Evolutionary conservation across 2,329 filamentous ascomycete species (phyloP).

Genomic region (Ophiostoma pallidulum): DNA sequence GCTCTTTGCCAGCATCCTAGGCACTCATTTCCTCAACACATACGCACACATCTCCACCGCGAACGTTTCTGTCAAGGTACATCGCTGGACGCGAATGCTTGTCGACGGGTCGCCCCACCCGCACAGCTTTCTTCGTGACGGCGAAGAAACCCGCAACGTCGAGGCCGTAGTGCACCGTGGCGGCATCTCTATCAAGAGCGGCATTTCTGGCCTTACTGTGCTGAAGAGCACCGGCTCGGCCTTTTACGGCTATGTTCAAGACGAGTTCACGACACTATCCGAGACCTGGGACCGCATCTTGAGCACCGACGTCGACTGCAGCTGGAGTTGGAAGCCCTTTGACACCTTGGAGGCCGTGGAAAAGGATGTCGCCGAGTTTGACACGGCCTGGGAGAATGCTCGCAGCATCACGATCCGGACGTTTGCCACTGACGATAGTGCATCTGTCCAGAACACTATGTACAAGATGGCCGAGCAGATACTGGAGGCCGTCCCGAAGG

Average conservation of each 20-base stretch:
- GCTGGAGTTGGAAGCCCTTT: constrained; percentile 78
- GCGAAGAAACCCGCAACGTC: constrained; percentile 77
- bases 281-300: constrained; percentile 95
- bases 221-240: constrained; percentile 95
- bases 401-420: constrained; percentile 78
- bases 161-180: constrained; percentile 60
- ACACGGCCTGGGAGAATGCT: constrained; percentile 69
- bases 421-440: constrained; percentile 83
- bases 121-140: constrained; percentile 88
- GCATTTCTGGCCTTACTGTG: constrained; percentile 73
- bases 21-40: constrained; percentile 76
- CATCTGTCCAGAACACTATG: constrained; percentile 95
- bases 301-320: constrained; percentile 81
- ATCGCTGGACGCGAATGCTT: constrained; percentile 85
- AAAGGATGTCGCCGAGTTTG: constrained; percentile 56
- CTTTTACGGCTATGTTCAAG: constrained; percentile 87
- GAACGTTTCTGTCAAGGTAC: constrained; percentile 70
- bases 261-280: constrained; percentile 83
- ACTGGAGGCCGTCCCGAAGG: constrained; percentile 60
- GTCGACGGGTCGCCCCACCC: constrained; percentile 86
- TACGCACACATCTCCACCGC: constrained; percentile 84
- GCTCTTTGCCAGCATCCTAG: constrained; percentile 77
- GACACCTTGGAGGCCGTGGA: constrained; percentile 56
- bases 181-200: constrained; percentile 67
- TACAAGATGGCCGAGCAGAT: constrained; percentile 96